These are phyloP conservation scores for Chondrostereum purpureum DNA, from an alignment of 1,284 basidiomycete species.

Conservation along the genomic window DNA sequence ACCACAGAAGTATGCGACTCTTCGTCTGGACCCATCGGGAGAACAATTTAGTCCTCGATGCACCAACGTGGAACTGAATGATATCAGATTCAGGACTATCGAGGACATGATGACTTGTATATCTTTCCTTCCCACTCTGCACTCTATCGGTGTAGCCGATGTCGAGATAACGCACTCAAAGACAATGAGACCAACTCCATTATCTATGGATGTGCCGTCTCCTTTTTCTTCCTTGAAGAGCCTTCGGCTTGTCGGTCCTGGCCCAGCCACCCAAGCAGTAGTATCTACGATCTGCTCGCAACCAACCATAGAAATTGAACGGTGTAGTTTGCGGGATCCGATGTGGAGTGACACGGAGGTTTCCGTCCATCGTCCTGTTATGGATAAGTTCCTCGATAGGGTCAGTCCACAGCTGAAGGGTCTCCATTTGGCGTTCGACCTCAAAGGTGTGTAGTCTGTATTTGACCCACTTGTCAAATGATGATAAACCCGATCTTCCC, in stretches of 20 bases:
- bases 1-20: neutral
- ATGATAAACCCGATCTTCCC: no score
- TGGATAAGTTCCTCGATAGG: neutral
- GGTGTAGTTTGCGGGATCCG: neutral
- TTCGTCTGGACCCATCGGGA: neutral
- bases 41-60: neutral
- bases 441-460: neutral
- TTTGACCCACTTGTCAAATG: no score
- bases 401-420: neutral
- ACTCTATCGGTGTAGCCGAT: neutral
- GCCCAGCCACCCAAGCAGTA: neutral
- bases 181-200: neutral
- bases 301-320: neutral
- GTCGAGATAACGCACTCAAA: neutral
- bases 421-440: neutral
- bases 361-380: neutral
- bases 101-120: neutral
- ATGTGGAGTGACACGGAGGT: neutral
- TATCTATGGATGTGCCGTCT: neutral
- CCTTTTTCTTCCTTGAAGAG: neutral
- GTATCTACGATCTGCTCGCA: neutral
- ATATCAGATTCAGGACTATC: neutral
- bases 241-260: neutral
- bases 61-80: neutral
- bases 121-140: neutral